Evolutionary conservation across 2,329 filamentous ascomycete species (phyloP).

Genomic region (Fusarium austroafricanum): DNA sequence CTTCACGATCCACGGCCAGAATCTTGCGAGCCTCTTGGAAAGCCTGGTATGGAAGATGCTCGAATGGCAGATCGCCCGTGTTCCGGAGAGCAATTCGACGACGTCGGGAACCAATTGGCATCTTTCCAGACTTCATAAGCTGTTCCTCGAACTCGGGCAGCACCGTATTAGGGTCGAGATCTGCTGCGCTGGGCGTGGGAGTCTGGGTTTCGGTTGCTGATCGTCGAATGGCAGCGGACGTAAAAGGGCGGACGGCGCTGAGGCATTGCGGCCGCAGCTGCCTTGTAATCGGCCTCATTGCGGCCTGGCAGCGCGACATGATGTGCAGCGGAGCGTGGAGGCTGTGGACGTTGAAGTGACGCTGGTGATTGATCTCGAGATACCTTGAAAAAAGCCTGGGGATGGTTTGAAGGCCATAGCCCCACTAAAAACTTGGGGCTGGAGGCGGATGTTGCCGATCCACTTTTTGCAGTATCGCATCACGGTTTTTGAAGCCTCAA

Average conservation of each 20-base stretch:
- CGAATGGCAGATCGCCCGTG: slow-evolving; percentile 80
- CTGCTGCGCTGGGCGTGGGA: slow-evolving; percentile 46
- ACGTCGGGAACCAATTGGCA: slow-evolving; percentile 85
- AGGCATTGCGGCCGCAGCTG: slow-evolving; percentile 59
- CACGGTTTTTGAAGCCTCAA: slow-evolving; percentile 45
- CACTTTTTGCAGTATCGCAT: slow-evolving; percentile 40
- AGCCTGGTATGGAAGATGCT: slow-evolving; percentile 95
- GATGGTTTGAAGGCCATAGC: slow-evolving; percentile 23
- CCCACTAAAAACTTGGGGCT: slow-evolving; percentile 48
- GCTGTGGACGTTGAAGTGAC: slow-evolving; percentile 26
- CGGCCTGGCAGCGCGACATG: slow-evolving; percentile 72
- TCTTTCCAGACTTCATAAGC: slow-evolving; percentile 75
- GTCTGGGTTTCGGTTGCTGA: slow-evolving; percentile 46
- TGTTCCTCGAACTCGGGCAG: slow-evolving; percentile 68
- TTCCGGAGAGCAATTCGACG: slow-evolving; percentile 78
- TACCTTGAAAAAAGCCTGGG: slow-evolving; percentile 48
- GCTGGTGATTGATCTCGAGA: slow-evolving; percentile 21
- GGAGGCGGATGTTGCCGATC: slow-evolving; percentile 46
- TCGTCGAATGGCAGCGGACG: slow-evolving; percentile 48
- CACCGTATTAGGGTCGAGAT: slow-evolving; percentile 76
- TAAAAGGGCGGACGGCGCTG: slow-evolving; percentile 50
- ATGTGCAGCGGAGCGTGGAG: slow-evolving; percentile 31
- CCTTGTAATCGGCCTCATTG: slow-evolving; percentile 66
- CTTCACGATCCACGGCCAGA: slow-evolving; percentile 79
- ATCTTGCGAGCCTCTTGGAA: slow-evolving; percentile 96